Base-by-base conservation (phyloP, 805 yeast genomes). In the Suhomyces pyralidae region DNA sequence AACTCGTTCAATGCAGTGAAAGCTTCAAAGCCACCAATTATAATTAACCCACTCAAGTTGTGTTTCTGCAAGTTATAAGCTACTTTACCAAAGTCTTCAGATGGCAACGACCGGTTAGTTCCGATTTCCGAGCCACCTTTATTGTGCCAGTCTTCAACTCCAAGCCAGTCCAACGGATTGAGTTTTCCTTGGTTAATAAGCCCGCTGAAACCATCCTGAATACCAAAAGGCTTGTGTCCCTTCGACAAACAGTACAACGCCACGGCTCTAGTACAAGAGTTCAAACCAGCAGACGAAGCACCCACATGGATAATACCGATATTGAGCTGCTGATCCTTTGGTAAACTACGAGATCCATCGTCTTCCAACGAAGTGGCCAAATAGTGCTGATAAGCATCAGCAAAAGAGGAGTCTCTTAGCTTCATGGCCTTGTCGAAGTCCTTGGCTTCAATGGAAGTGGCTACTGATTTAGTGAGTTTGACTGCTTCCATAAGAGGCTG, bases 21-120 rank as follows among this genome's bases (percentile, higher is more conserved):
- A 5, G 88, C 89, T 71, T 88, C 96, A 65, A 88, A 88, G 1
- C 96, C 96, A 64, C 96, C 96, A 58, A 87, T 84, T 20, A 88
- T 71, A 47, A 88, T 73, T 63, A 88, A 75, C 26, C 94, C 96
- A 60, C 88, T 84, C 60, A 88, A 78, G 47, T 79, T 69, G 68
- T 81, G 81, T 61, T 86, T 84, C 65, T 85, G 86, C 61, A 88
- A 82, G 61, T 85, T 80, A 67, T 80, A 87, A 1, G 93, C 92
- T 51, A 88, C 79, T 66, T 80, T 73, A 45, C 93, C 94, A 52
- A 82, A 73, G 69, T 87, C 86, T 49, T 83, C 86, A 54, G 76
- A 73, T 7, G 93, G 92, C 10, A 86, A 79, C 24, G 80, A 69
- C 68, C 94, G 77, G 72, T 88, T 88, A 42, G 96, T 88, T 62